These are phyloP conservation scores for Cadophora sp. DNA, from an alignment of 2,329 filamentous ascomycete species.

Conservation along the genomic window DNA sequence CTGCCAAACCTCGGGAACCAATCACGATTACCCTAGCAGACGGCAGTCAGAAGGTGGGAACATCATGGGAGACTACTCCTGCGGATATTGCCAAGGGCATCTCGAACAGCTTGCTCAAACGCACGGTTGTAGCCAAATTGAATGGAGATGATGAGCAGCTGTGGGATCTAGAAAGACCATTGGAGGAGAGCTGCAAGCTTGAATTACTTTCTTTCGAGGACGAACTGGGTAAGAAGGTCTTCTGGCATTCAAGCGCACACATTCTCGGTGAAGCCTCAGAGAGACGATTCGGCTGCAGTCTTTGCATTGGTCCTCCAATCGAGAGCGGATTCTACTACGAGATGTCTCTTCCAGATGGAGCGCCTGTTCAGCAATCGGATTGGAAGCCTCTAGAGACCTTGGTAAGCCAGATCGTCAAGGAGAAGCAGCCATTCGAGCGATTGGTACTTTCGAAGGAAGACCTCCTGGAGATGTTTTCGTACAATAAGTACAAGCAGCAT, in stretches of 20 bases:
- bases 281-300: constrained; percentile 85
- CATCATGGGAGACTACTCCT: constrained; percentile 91
- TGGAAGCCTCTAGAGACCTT: constrained; percentile 85
- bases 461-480: constrained; percentile 93
- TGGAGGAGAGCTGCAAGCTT: constrained; percentile 87
- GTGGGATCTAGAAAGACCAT: constrained; percentile 90
- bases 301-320: constrained; percentile 93
- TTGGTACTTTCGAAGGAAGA: constrained; percentile 89
- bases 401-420: constrained; percentile 86
- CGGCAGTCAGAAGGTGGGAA: constrained; percentile 74
- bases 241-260: constrained; percentile 97
- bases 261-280: constrained; percentile 95
- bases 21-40: constrained; percentile 78
- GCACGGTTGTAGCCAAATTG: constrained; percentile 84
- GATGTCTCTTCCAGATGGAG: constrained; percentile 81
- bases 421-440: constrained; percentile 94
- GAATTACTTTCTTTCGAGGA: constrained; percentile 84
- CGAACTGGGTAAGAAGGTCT: constrained; percentile 82
- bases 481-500: constrained; percentile 98
- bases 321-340: constrained; percentile 97
- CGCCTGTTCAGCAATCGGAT: constrained; percentile 75
- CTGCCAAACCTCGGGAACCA: constrained; percentile 72
- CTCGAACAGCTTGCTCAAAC: constrained; percentile 84
- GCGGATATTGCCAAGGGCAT: constrained; percentile 78
- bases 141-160: constrained; percentile 74